Conservation (phyloP, 2,329 filamentous ascomycete species). For the Stagonosporopsis chrysanthemi region DNA sequence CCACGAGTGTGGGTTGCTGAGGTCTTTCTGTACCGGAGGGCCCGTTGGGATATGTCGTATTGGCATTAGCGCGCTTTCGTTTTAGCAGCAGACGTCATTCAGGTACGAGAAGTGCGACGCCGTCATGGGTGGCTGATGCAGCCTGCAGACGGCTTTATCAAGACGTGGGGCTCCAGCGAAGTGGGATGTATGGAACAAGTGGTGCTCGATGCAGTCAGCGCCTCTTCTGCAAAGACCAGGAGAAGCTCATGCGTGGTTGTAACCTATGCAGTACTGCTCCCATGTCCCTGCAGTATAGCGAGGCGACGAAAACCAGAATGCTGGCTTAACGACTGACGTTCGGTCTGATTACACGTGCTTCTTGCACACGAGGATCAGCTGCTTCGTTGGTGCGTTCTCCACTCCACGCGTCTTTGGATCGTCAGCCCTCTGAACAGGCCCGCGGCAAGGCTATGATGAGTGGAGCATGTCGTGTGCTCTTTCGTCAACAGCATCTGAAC, state of each 20-base stretch:
- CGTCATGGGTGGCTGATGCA: constrained; percentile 13
- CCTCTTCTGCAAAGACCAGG: constrained; percentile 27
- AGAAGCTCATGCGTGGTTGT: background rate
- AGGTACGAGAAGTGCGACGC: constrained; percentile 1
- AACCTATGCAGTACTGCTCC: background rate
- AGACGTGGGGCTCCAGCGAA: constrained; percentile 24
- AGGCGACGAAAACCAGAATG: background rate
- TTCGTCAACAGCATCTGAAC: background rate
- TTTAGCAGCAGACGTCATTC: constrained; percentile 13
- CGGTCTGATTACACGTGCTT: background rate
- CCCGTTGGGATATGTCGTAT: constrained; percentile 7
- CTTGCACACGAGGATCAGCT: background rate
- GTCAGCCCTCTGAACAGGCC: constrained; percentile 15
- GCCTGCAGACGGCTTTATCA: constrained; percentile 7
- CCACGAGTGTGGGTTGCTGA: constrained; percentile 15
- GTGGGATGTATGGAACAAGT: constrained; percentile 25
- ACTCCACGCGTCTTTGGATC: constrained; percentile 11
- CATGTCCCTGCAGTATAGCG: constrained; percentile 17
- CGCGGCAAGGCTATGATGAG: constrained; percentile 4
- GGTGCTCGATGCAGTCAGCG: constrained; percentile 26
- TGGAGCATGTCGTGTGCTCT: constrained; percentile 8
- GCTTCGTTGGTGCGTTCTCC: background rate
- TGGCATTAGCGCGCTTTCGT: constrained; percentile 3
- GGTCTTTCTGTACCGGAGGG: constrained; percentile 8
- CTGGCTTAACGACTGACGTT: background rate